Conservation (phyloP, 768 basidiomycete species). For the Favolaschia claudopus region DNA sequence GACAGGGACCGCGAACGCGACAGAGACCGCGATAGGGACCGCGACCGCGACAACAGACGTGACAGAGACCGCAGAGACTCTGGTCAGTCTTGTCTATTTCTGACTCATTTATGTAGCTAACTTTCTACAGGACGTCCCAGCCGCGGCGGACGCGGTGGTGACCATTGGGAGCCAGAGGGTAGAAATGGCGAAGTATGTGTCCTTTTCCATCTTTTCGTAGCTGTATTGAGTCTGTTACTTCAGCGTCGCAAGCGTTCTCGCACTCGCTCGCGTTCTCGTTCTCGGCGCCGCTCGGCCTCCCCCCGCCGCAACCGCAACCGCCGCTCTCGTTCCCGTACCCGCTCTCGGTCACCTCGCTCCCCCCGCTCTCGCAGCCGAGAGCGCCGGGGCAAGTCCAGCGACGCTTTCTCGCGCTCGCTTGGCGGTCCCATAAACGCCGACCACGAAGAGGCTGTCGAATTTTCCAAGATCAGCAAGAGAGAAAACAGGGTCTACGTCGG, state of each 20-base stretch:
- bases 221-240: slow-evolving; percentile 6
- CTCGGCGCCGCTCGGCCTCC: slow-evolving; percentile 72
- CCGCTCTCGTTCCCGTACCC: slow-evolving; percentile 69
- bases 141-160: slow-evolving; percentile 58
- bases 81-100: slow-evolving; percentile 42
- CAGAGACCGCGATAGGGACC: slow-evolving; percentile 52
- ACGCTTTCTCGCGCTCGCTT: slow-evolving; percentile 79
- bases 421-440: slow-evolving; percentile 91
- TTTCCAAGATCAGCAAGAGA: slow-evolving; percentile 94
- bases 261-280: slow-evolving; percentile 70
- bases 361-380: slow-evolving; percentile 53
- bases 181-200: slow-evolving; percentile 73
- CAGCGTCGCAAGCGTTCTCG: slow-evolving; percentile 77
- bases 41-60: slow-evolving; percentile 45
- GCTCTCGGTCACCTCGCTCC: no score
- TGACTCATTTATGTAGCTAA: background rate
- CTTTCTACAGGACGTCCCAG: slow-evolving; percentile 44
- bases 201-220: slow-evolving; percentile 4
- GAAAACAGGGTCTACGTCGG: slow-evolving; percentile 99
- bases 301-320: slow-evolving; percentile 63
- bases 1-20: slow-evolving; percentile 50
- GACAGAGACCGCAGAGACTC: slow-evolving; percentile 61
- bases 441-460: slow-evolving; percentile 94
- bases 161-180: slow-evolving; percentile 88
- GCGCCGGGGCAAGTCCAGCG: slow-evolving; percentile 65